These are phyloP conservation scores for Colletotrichum aenigma DNA, from an alignment of 2,329 filamentous ascomycete species.

Conservation along the genomic window DNA sequence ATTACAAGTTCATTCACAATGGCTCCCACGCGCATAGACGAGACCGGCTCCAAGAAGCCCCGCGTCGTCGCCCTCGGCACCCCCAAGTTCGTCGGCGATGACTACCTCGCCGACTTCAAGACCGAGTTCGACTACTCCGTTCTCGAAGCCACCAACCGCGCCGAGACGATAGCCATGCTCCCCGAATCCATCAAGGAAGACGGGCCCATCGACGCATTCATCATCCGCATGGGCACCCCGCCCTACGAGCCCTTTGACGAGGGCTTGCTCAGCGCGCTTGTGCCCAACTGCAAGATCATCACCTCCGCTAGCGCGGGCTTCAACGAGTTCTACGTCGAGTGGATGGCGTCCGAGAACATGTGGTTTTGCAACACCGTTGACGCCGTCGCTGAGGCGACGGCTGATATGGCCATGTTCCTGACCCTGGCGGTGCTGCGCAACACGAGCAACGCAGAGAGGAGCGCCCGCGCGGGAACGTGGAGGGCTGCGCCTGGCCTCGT, in stretches of 20 bases:
- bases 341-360: conserved; percentile 44
- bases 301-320: conserved; percentile 51
- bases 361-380: conserved; percentile 60
- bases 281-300: conserved; percentile 48
- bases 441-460: conserved; percentile 41
- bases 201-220: conserved; percentile 50
- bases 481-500: conserved; percentile 26
- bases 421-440: conserved; percentile 45
- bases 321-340: conserved; percentile 50
- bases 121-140: conserved; percentile 43
- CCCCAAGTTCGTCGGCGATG: conserved; percentile 39
- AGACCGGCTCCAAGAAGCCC: conserved; percentile 30
- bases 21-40: neutral
- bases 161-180: conserved; percentile 37
- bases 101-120: conserved; percentile 43
- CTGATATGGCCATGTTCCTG: conserved; percentile 49
- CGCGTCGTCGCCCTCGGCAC: conserved; percentile 45
- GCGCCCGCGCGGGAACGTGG: conserved; percentile 40
- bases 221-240: conserved; percentile 53
- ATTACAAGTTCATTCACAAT: neutral
- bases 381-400: conserved; percentile 57
- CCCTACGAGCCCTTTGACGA: conserved; percentile 54
- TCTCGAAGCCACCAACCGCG: conserved; percentile 38
- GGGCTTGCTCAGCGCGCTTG: conserved; percentile 42
- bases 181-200: conserved; percentile 36